Evolutionary conservation across 169 alveolate genomes (phyloP).

Genomic region (Cyclospora cayetanensis): DNA sequence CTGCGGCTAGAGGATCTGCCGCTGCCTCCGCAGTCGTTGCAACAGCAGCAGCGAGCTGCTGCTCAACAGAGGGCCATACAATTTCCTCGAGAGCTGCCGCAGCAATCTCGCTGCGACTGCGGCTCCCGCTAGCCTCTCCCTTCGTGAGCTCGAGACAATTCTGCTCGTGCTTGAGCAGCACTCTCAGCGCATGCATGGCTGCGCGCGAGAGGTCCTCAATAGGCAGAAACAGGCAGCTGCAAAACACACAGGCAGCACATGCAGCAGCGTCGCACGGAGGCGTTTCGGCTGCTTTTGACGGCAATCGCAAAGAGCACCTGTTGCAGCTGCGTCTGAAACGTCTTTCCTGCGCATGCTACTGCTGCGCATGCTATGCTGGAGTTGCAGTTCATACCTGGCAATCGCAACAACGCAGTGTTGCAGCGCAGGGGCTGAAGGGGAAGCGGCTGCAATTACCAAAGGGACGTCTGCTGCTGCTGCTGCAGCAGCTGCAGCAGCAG

Average conservation of each 20-base stretch:
- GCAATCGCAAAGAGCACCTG: not conserved
- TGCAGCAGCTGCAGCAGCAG: not conserved
- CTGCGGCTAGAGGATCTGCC: constrained; percentile 43
- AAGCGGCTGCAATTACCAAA: not conserved
- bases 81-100: constrained; percentile 37
- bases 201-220: constrained; percentile 42
- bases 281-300: not conserved
- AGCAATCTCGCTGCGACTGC: not conserved
- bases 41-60: constrained; percentile 27
- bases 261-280: not conserved
- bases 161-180: constrained; percentile 31
- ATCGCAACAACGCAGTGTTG: constrained; percentile 66
- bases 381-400: constrained; percentile 27
- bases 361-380: constrained; percentile 7
- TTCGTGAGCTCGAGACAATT: not conserved
- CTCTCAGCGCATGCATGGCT: constrained; percentile 56
- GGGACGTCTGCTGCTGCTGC: constrained; percentile 27
- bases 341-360: not conserved
- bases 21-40: constrained; percentile 49
- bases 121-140: not conserved
- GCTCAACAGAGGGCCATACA: constrained; percentile 30
- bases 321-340: not conserved
- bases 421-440: constrained; percentile 29
- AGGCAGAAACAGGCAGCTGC: constrained; percentile 48
- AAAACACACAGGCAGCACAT: not conserved